Base-by-base conservation (phyloP, 2,329 filamentous ascomycete genomes). In the Pseudogymnoascus sp. region DNA sequence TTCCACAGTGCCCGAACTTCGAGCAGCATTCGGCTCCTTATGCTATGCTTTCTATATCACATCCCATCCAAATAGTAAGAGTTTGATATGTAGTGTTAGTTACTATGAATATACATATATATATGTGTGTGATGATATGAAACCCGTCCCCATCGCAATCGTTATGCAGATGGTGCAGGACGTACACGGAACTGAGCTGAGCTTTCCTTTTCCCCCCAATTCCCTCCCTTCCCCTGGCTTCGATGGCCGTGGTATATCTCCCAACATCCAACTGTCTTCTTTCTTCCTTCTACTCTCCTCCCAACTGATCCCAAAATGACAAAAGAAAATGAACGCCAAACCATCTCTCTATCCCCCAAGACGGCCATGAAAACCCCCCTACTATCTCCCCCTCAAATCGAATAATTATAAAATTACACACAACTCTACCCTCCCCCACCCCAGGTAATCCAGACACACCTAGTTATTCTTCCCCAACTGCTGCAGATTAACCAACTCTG, bases 401-500 rank as follows among this genome's bases (percentile, higher is more conserved):
- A 31, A 52, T 16, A 31, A 52, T 52, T 52, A 52, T n/a, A 52
- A 29, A 31, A 31, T 16, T 14, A 16, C 45, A 52, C 26, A 5
- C 8, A 3, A 2, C n/a, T n/a, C n/a, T 10, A 7, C 29, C 6
- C 29, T 7, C 29, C 7, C 29, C 8, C 29, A 31, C 6, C 7
- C 29, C 26, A 26, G 26, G 26, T 6, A 26, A 26, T 6, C 4
- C 4, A 4, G 6, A 29, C 7, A 16, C 38, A 11, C 58, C 45
- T 62, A 64, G 61, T 64, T 19, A 59, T 63, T 75, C 77, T 85
- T 89, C 69, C 84, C 88, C 70, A 94, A 75, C 73, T 86, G 91
- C 79, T 94, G 90, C 68, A 93, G 76, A 67, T 89, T 90, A 58
- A 93, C 90, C 66, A 94, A 74, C 77, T 93, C 90, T 8, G 83